These are phyloP conservation scores for Botrytis paeoniae DNA, from an alignment of 2,329 filamentous ascomycete genomes.

Conservation along the genomic window DNA sequence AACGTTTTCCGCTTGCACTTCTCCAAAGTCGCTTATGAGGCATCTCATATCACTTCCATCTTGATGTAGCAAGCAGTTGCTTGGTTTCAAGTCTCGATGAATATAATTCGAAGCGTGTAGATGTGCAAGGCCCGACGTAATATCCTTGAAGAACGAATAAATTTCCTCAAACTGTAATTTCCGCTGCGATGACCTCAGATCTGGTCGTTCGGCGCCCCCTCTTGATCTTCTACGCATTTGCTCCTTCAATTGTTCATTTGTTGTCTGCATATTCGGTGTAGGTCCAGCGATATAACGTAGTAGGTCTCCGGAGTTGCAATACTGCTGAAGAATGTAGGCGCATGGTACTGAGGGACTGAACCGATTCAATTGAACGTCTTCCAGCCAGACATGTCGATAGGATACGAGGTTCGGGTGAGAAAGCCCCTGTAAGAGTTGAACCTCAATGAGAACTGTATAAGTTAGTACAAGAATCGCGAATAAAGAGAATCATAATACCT, in stretches of 20 bases:
- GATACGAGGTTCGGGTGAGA: slow-evolving; percentile 95
- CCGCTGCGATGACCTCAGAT: slow-evolving; percentile 28
- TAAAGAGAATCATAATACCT: slow-evolving; percentile 26
- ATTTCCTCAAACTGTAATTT: slow-evolving; percentile 79
- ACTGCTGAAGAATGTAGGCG: slow-evolving; percentile 95
- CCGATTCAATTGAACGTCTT: slow-evolving; percentile 76
- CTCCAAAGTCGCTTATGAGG: slow-evolving; percentile 95
- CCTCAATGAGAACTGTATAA: slow-evolving; percentile 71
- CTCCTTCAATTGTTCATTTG: slow-evolving; percentile 84
- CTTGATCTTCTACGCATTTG: slow-evolving; percentile 79
- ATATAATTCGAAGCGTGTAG: slow-evolving; percentile 91
- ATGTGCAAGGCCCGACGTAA: slow-evolving; percentile 86
- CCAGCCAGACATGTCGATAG: slow-evolving; percentile 95
- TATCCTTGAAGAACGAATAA: slow-evolving; percentile 93
- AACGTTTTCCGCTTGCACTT: slow-evolving; percentile 82
- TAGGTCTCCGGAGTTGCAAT: slow-evolving; percentile 91
- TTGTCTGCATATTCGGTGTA: slow-evolving; percentile 55
- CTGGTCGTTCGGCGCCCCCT: slow-evolving; percentile 56
- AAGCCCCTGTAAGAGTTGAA: slow-evolving; percentile 85
- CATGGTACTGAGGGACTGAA: slow-evolving; percentile 93
- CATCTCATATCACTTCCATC: slow-evolving; percentile 71
- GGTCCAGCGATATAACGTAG: slow-evolving; percentile 81
- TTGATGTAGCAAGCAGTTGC: slow-evolving; percentile 84
- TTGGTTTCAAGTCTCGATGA: slow-evolving; percentile 92
- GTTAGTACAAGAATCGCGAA: slow-evolving; percentile 22